phyloP scores from a whole-genome alignment of 2,329 filamentous ascomycete species.

The Sphaerulina populicola region DNA sequence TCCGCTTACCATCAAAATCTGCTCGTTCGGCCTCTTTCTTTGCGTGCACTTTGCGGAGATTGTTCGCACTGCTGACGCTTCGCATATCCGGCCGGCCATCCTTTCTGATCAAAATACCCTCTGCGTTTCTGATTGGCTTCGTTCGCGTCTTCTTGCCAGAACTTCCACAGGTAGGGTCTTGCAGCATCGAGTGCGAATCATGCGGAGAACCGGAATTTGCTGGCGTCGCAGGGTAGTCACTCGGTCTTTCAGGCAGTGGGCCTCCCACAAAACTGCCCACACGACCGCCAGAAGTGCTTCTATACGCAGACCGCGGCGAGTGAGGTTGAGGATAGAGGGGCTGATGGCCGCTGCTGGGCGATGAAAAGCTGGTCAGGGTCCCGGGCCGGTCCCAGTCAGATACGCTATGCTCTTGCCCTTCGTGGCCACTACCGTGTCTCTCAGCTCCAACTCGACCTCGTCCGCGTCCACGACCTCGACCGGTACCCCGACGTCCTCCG shows the following conservation, averaged over 20 bases:
- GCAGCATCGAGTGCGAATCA: slow-evolving; percentile 13
- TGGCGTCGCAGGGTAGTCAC: slow-evolving; percentile 24
- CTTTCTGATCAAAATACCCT: slow-evolving; percentile 45
- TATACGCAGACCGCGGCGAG: slow-evolving; percentile 12
- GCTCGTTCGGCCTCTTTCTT: slow-evolving; percentile 39
- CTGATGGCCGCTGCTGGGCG: slow-evolving; percentile 32
- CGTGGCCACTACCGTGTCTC: slow-evolving; percentile 2
- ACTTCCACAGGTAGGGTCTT: slow-evolving; percentile 12
- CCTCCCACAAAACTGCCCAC: slow-evolving; percentile 7
- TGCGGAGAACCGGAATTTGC: slow-evolving; percentile 11
- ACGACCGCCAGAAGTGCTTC: slow-evolving; percentile 3
- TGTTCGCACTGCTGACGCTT: slow-evolving; percentile 45
- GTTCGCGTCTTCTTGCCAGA: slow-evolving; percentile 42
- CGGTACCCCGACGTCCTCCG: slow-evolving; percentile 23
- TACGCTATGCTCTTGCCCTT: slow-evolving; percentile 29
- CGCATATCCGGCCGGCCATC: slow-evolving; percentile 47
- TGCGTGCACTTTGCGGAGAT: slow-evolving; percentile 45
- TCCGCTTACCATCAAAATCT: slow-evolving; percentile 17
- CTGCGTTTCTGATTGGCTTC: slow-evolving; percentile 44
- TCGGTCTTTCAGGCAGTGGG: slow-evolving; percentile 14
- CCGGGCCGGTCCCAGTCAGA: slow-evolving; percentile 38
- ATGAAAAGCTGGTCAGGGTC: slow-evolving; percentile 33
- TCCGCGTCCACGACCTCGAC: slow-evolving; percentile 37
- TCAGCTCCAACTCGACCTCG: slow-evolving; percentile 33
- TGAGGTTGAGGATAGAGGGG: slow-evolving; percentile 6